Conservation (phyloP, 495 filamentous ascomycete genomes). For the Staphylotrichum longicolle region DNA sequence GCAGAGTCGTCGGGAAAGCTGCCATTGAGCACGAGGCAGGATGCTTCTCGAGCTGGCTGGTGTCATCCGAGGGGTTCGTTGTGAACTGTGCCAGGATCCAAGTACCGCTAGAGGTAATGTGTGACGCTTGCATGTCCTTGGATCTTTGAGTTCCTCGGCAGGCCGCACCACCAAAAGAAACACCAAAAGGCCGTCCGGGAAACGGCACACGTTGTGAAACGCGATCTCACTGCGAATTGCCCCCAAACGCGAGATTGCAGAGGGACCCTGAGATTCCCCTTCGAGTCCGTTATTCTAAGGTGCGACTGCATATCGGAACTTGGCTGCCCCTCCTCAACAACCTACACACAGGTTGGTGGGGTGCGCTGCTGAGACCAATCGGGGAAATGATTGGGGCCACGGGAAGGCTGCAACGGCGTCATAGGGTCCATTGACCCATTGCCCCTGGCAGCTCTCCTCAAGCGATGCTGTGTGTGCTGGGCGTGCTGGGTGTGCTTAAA, state of each 20-base stretch:
- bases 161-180: not conserved
- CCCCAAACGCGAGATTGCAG: not conserved
- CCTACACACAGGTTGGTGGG: constrained; percentile 7
- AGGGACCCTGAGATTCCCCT: too few relatives aligned
- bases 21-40: too few relatives aligned
- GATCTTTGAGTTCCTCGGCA: too few relatives aligned
- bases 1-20: too few relatives aligned
- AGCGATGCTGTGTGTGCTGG: too few relatives aligned
- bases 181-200: not conserved
- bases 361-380: constrained; percentile 22
- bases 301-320: not conserved
- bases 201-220: not conserved
- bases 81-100: too few relatives aligned
- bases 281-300: too few relatives aligned
- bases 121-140: too few relatives aligned
- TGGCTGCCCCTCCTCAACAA: constrained; percentile 5
- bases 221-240: not conserved
- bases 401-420: constrained; percentile 18
- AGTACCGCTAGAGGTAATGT: too few relatives aligned
- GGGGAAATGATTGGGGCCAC: constrained; percentile 25
- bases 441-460: not conserved
- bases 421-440: constrained; percentile 5
- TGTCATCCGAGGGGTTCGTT: too few relatives aligned
- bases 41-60: too few relatives aligned
- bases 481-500: too few relatives aligned